phyloP scores from a whole-genome alignment of 495 filamentous ascomycete genomes.

The Tuber brumale region DNA sequence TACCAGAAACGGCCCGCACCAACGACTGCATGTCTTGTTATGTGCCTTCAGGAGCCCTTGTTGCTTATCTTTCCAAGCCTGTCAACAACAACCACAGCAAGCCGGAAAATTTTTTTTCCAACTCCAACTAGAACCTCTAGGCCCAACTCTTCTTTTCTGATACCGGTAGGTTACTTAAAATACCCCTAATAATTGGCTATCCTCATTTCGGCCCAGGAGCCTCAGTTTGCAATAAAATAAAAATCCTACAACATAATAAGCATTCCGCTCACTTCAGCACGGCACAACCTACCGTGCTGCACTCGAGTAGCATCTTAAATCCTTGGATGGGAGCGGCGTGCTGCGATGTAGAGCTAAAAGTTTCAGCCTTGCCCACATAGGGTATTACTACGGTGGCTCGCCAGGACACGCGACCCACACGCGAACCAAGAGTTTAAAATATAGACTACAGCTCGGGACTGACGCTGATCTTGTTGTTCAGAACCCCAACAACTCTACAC shows the following conservation, averaged over 20 bases:
- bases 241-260: neutral
- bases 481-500: neutral
- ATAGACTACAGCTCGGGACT: neutral
- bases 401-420: slow-evolving; percentile 1
- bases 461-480: neutral
- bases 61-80: neutral
- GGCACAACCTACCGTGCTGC: neutral
- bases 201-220: neutral
- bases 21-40: neutral
- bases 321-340: neutral
- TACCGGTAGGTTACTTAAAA: neutral
- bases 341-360: neutral
- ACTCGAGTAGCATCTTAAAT: neutral
- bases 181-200: neutral
- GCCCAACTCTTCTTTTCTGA: neutral
- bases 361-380: neutral
- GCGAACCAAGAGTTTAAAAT: neutral
- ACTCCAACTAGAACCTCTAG: neutral
- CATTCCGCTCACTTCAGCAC: neutral
- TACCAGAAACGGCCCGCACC: slow-evolving; percentile 4
- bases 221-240: neutral
- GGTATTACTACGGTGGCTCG: neutral
- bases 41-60: neutral
- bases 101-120: neutral
- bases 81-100: neutral